A percentile compares a stretch with the other conserved stretches of the same genome.
Conservation (phyloP, 176 grass and related monocot species). For the Carex myosuroides region DNA sequence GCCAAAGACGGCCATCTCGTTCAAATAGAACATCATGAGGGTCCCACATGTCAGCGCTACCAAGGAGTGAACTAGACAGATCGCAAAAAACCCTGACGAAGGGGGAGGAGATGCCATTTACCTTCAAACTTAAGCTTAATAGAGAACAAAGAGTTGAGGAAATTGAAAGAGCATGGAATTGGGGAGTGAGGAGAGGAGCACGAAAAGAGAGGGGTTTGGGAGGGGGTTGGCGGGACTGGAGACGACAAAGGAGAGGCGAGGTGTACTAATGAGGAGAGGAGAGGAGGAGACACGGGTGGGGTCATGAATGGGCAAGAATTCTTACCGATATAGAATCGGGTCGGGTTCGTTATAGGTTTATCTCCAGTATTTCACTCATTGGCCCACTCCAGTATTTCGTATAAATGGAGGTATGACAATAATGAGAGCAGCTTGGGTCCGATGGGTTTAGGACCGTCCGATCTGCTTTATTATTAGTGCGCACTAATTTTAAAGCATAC, state of each 20-base stretch:
- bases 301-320: background rate
- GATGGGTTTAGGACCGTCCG: too few relatives aligned
- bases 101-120: conserved; percentile 13
- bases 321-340: background rate
- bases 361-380: background rate
- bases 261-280: background rate
- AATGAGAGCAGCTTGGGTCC: too few relatives aligned
- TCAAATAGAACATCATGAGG: conserved; percentile 51
- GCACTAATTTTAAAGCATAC: too few relatives aligned
- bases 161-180: conserved; percentile 12
- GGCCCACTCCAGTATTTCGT: too few relatives aligned
- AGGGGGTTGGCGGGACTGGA: background rate
- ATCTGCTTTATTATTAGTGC: too few relatives aligned
- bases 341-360: background rate
- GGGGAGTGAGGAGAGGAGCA: background rate
- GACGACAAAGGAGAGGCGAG: background rate
- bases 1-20: conserved; percentile 33
- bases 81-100: conserved; percentile 41
- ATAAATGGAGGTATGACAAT: background rate
- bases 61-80: conserved; percentile 41
- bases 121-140: background rate
- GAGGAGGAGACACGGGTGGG: background rate
- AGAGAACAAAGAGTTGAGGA: background rate
- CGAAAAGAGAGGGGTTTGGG: background rate
- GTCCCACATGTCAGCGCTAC: conserved; percentile 36